Base-by-base conservation (phyloP, 192 early-diverging fungal species). In the Kickxella alabastrina region DNA sequence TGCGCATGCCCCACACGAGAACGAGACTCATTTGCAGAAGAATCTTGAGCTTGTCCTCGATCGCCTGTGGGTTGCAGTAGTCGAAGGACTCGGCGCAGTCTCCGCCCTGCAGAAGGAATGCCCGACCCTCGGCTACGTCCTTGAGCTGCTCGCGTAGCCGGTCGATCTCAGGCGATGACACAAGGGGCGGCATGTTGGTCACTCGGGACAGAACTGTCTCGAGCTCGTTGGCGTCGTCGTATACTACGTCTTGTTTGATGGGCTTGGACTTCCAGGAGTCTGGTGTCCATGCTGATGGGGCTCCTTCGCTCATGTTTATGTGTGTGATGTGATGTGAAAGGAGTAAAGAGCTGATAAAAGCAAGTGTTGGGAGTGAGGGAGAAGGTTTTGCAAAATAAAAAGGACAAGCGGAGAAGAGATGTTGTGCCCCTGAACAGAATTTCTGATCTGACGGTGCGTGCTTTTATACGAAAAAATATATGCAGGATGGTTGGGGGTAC, bases 61-160 rank as follows among this genome's bases (percentile, higher is more conserved):
- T 97, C 22, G 88, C 87, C 38, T 83, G 81, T 78, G 89, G 61
- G n/a, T 86, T 82, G 71, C 95, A 98, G 70, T 98, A 98, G 58
- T 98, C 92, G 70, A 98, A 98, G 29, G 92, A 81, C 76, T 99
- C 96, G 19, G 96, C 96, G 75, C 96, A 99, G 74, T 97, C 96
- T 46, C 96, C 96, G 51, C 96, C 96, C 75, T 99, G 96, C 23
- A 99, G 79, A 54, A 99, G 75, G 53, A 99, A 97, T 9, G 92
- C 84, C 51, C 92, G 89, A 54, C 89, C 88, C 50, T 88, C 80
- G 26, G 93, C 92, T 18, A 91, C 93, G 68, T 97, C 87, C 14
- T 79, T 79, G 25, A 99, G 82, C 65, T 95, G 91, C 18, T 75
- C 62, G 47, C 87, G 79, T 51, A 99, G 79, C 7, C 82, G 83